phyloP scores from a whole-genome alignment of 257 asterid genomes.

The Solanum rostratum region DNA sequence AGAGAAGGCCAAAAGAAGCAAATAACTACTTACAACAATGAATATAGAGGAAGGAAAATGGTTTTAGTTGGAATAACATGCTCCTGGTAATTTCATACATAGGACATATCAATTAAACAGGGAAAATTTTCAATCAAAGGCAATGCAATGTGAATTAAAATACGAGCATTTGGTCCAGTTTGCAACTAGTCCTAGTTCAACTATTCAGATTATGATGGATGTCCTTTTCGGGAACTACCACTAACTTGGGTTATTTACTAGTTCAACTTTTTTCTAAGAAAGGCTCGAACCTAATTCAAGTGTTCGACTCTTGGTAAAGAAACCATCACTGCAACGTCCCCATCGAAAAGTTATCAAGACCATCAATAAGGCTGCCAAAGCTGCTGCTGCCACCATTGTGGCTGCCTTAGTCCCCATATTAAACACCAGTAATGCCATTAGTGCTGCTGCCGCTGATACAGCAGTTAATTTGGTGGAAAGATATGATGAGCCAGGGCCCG shows the following conservation, averaged over 20 bases:
- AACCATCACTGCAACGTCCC: constrained; percentile 47
- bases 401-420: constrained; percentile 51
- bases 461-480: constrained; percentile 57
- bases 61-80: not conserved
- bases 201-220: not conserved
- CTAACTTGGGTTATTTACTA: constrained; percentile 4
- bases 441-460: constrained; percentile 74
- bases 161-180: not conserved
- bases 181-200: not conserved
- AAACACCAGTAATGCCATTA: constrained; percentile 51
- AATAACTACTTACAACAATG: not conserved
- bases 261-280: constrained; percentile 26
- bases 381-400: constrained; percentile 69
- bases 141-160: not conserved
- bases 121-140: not conserved
- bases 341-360: constrained; percentile 56
- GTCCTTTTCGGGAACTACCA: not conserved
- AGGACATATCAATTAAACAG: not conserved
- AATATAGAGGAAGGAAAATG: not conserved
- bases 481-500: constrained; percentile 72
- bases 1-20: not conserved
- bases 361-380: constrained; percentile 60
- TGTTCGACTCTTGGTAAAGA: constrained; percentile 61
- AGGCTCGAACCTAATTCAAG: constrained; percentile 78
- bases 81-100: not conserved